Evolutionary conservation across 2,329 filamentous ascomycete genomes (phyloP), one percentile per base, ranked within the genome.

Genomic region (Emmonsia crescens): DNA sequence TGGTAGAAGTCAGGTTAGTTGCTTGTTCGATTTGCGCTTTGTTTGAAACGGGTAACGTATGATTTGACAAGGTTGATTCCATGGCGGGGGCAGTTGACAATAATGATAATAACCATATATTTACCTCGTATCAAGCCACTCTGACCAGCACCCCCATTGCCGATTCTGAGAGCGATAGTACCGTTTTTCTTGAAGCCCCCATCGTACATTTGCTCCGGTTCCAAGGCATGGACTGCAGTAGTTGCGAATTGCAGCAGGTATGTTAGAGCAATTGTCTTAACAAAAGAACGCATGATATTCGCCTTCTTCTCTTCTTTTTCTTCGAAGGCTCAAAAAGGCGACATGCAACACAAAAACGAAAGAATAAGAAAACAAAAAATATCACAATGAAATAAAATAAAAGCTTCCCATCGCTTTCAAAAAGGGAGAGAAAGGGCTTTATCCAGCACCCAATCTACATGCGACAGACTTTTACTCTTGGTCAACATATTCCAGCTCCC

Each of bases 91-190:
- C n/a, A n/a, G n/a, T n/a, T n/a, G n/a, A n/a, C n/a, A n/a, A 2
- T 6, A 5, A 5, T 38, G 33, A n/a, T 3, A 44, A 14, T 42
- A 27, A 21, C 10, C 27, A 52, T 51, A n/a, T 21, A 44, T 42
- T 38, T 58, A 69, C 66, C 65, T 38, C 65, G 60, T 1, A 74
- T 65, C 10, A 75, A 57, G 5, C 72, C 72, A 10, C 68, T 71
- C 61, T 73, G 72, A 6, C 73, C 73, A n/a, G 70, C 72, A 38
- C 71, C 73, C 3, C 70, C 69, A 57, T 70, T 74, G 8, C 71
- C 73, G 52, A 75, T 73, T 12, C 69, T 67, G 5, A 75, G 65
- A 49, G 68, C 1, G 38, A 57, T 40, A 19, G 21, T 44, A 5
- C 14, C 27, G 8, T 59, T 59, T 14, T 36, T 42, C 3, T 44